A percentile compares a stretch with the other conserved stretches of the same genome.
These are phyloP conservation scores for Pseudogymnoascus sp. DNA, from an alignment of 2,329 filamentous ascomycete species.

Conservation along the genomic window DNA sequence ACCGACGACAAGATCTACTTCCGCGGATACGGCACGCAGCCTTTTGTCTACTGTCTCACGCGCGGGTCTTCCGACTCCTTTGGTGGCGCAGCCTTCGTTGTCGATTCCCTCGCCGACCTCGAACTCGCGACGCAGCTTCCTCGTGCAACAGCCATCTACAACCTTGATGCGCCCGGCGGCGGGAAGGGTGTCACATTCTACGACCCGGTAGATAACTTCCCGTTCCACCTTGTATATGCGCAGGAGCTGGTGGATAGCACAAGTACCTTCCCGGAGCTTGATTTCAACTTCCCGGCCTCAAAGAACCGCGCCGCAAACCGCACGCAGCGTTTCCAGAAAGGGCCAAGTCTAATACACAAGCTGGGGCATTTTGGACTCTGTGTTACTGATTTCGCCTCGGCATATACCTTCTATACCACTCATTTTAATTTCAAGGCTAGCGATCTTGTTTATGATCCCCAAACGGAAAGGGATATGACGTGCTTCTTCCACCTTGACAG, in stretches of 20 bases:
- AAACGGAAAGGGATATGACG: conserved; percentile 30
- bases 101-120: conserved; percentile 48
- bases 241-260: conserved; percentile 35
- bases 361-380: conserved; percentile 48
- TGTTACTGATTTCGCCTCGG: conserved; percentile 41
- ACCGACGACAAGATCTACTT: conserved; percentile 43
- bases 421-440: conserved; percentile 45
- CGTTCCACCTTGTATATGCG: conserved; percentile 49
- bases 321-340: conserved; percentile 44
- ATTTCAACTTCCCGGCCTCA: conserved; percentile 40
- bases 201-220: conserved; percentile 47
- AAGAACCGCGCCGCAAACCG: conserved; percentile 42
- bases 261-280: conserved; percentile 33
- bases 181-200: conserved; percentile 45
- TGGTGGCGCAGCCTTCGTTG: conserved; percentile 49
- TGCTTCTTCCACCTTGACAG: conserved; percentile 48
- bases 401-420: conserved; percentile 41
- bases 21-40: conserved; percentile 52
- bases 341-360: conserved; percentile 43
- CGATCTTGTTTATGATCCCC: conserved; percentile 27
- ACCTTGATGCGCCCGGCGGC: conserved; percentile 45
- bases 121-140: conserved; percentile 41
- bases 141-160: conserved; percentile 39
- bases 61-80: conserved; percentile 42
- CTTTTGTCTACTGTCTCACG: conserved; percentile 49